Evolutionary conservation across 140 eudicot genomes (phyloP).

Genomic region (Flaveria floridana): DNA sequence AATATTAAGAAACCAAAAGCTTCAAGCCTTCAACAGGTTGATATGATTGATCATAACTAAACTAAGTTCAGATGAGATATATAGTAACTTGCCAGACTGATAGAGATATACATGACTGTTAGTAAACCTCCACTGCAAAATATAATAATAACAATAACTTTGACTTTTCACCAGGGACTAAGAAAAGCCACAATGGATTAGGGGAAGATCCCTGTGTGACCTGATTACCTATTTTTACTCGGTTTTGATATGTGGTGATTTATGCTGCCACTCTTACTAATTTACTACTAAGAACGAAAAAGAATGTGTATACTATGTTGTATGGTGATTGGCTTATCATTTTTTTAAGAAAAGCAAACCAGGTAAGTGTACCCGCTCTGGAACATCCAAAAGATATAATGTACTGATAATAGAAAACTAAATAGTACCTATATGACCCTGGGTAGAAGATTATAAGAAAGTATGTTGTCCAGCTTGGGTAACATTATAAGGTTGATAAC

Average conservation of each 20-base stretch:
- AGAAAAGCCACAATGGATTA: background rate
- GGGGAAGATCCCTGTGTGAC: background rate
- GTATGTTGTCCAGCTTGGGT: background rate
- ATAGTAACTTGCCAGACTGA: background rate
- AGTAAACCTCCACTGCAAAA: constrained; percentile 11
- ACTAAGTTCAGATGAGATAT: background rate
- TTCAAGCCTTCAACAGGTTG: background rate
- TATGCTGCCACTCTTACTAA: background rate
- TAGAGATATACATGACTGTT: background rate
- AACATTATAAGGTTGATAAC: constrained; percentile 15
- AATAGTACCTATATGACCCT: background rate
- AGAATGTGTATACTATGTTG: background rate
- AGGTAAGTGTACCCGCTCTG: constrained; percentile 9
- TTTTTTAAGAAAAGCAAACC: constrained; percentile 8
- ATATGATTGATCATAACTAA: constrained; percentile 8
- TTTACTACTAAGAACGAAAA: background rate
- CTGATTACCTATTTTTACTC: background rate
- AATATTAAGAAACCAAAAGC: constrained; percentile 7
- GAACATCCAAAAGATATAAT: constrained; percentile 7
- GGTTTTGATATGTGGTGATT: constrained; percentile 5
- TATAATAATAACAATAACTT: constrained; percentile 2
- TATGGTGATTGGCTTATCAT: background rate
- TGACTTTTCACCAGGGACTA: constrained; percentile 15
- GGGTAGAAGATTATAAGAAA: background rate
- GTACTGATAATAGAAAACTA: background rate